Base-by-base conservation (phyloP, 2,329 filamentous ascomycete genomes). In the Atkinsonella texensis region DNA sequence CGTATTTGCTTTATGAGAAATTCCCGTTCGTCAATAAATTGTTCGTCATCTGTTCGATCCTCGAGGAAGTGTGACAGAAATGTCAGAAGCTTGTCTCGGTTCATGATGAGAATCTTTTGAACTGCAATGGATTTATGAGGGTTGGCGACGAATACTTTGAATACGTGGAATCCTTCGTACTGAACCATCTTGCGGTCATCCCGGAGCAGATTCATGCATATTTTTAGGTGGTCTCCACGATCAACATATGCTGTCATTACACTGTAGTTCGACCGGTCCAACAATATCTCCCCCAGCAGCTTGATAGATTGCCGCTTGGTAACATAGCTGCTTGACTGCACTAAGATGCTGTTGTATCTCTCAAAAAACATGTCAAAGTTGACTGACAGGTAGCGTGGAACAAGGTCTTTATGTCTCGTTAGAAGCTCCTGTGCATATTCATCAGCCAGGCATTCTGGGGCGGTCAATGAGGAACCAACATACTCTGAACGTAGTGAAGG, bases 131-230 rank as follows among this genome's bases (percentile, higher is more conserved):
- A 95, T 72, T 98, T 98, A 74, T 97, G 90, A 8, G 93, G 93
- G 66, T 98, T 98, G 54, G 93, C 93, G 50, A 97, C 93, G 69
- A 98, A 98, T 56, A 98, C 91, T 75, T 98, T 98, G 78, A 98
- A 98, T 42, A 98, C 91, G 66, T 98, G 93, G 67, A 98, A 98
- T 8, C 90, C 93, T 68, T 98, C 93, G 66, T 98, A 98, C 69
- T 97, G 93, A 55, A 98, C 93, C 90, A 98, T 98, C 69, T 95
- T 93, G 59, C 91, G 82, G 68, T 97, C 91, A 67, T 97, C 93
- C 59, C 89, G 84, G 55, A 98, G 74, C 54, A 98, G 76, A 68
- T 95, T 97, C 93, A 98, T 98, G 72, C 90, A 93, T 57, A 97
- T 86, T 72, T 98, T 98, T 60, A 98, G 79, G 64, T 98, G 90